Evolutionary conservation across 345 rosid species (phyloP).

Genomic region (Turnera subulata): DNA sequence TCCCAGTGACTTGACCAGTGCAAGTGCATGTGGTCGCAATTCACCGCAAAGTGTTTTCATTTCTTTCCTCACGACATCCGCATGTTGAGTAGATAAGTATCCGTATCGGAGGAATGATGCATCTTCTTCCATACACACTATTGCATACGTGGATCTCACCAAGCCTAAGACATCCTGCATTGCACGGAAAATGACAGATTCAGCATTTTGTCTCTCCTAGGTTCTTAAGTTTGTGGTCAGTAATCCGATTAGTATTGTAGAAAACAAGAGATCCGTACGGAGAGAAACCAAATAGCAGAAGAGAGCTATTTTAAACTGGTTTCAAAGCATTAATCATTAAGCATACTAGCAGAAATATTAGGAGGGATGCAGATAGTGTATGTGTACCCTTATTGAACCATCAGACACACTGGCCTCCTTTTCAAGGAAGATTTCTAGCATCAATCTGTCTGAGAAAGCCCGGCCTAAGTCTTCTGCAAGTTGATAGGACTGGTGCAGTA

Average conservation of each 20-base stretch:
- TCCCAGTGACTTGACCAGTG: constrained; percentile 69
- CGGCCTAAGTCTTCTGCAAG: constrained; percentile 85
- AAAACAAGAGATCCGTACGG: no score
- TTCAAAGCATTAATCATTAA: background rate
- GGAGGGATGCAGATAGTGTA: background rate
- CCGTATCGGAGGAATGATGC: constrained; percentile 67
- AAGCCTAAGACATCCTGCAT: constrained; percentile 53
- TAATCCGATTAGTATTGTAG: background rate
- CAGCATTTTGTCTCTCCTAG: background rate
- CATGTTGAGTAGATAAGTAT: constrained; percentile 53
- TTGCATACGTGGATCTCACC: constrained; percentile 66
- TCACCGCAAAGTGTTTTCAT: constrained; percentile 63
- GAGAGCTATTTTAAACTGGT: no score
- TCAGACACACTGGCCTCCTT: constrained; percentile 45
- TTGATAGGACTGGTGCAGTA: constrained; percentile 52
- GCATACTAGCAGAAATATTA: background rate
- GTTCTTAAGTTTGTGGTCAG: background rate
- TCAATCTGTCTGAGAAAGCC: constrained; percentile 79
- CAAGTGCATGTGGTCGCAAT: constrained; percentile 75
- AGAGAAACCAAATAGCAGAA: background rate
- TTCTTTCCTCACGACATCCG: constrained; percentile 62
- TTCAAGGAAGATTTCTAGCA: constrained; percentile 53
- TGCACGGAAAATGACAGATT: background rate
- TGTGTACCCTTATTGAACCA: constrained; percentile 60
- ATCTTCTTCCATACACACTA: constrained; percentile 73